phyloP scores from a whole-genome alignment of 208 protist species.

The Crithidia brevicula region DNA sequence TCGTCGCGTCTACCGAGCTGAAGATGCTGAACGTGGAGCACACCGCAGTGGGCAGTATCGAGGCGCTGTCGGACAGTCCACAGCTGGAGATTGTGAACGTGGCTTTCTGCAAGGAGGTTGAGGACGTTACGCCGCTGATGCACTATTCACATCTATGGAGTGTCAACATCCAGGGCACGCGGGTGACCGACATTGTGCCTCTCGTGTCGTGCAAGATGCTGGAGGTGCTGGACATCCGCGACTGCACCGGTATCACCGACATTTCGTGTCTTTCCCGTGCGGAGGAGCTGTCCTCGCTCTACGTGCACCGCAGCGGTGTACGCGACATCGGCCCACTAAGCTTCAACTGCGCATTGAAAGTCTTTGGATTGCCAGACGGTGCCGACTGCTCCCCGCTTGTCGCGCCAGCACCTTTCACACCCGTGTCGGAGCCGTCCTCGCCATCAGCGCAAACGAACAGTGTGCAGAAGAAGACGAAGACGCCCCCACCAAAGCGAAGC shows the following conservation, averaged over 20 bases:
- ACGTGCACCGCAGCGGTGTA: constrained; percentile 11
- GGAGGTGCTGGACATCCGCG: constrained; percentile 11
- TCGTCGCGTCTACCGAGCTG: not conserved
- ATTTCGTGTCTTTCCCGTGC: constrained; percentile 4
- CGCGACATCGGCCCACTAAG: constrained; percentile 4
- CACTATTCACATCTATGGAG: constrained; percentile 4
- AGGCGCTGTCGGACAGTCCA: not conserved
- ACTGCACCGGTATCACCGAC: constrained; percentile 20
- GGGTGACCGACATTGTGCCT: constrained; percentile 4
- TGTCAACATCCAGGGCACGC: constrained; percentile 5
- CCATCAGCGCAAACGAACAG: not conserved
- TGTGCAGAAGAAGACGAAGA: constrained; percentile 7
- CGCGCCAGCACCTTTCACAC: not conserved
- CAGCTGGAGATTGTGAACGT: constrained; percentile 9
- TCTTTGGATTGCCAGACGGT: not conserved
- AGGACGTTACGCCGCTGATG: not conserved
- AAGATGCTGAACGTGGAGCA: constrained; percentile 7
- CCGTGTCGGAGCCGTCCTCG: not conserved
- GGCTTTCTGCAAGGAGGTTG: not conserved
- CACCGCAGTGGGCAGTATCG: constrained; percentile 10
- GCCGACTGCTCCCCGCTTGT: not conserved
- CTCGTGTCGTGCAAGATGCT: constrained; percentile 4
- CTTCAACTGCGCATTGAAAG: constrained; percentile 9
- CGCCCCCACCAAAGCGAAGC: not conserved
- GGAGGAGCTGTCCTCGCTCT: constrained; percentile 1